Evolutionary conservation across 352 stramenopile genomes (phyloP).

Genomic region (Pythium scleroteichum): DNA sequence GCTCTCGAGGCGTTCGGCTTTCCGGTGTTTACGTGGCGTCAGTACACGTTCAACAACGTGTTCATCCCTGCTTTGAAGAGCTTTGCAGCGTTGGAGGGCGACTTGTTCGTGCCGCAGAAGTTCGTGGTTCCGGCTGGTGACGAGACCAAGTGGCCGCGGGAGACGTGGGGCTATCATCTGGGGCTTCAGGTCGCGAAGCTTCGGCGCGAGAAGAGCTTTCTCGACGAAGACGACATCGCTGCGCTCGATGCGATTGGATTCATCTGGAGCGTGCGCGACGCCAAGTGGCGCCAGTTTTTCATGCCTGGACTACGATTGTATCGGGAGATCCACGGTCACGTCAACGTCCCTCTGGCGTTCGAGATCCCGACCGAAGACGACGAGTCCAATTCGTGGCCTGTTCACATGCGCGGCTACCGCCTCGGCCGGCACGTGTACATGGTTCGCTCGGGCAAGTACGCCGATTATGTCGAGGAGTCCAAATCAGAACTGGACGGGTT

Average conservation of each 20-base stretch:
- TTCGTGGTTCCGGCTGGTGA: slow-evolving; percentile 80
- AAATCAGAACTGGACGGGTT: slow-evolving; percentile 46
- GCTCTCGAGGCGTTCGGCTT: slow-evolving; percentile 54
- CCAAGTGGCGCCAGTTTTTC: slow-evolving; percentile 74
- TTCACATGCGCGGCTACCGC: slow-evolving; percentile 48
- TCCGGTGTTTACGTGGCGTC: slow-evolving; percentile 50
- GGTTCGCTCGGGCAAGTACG: slow-evolving; percentile 63
- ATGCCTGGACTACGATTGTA: slow-evolving; percentile 59
- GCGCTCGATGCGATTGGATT: slow-evolving; percentile 91
- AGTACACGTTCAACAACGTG: slow-evolving; percentile 68
- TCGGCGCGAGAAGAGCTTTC: slow-evolving; percentile 55
- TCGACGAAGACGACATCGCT: slow-evolving; percentile 62
- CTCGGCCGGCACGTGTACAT: slow-evolving; percentile 71
- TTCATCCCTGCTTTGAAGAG: slow-evolving; percentile 71
- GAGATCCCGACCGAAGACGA: slow-evolving; percentile 38
- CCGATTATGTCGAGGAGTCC: slow-evolving; percentile 39
- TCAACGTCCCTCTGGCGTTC: slow-evolving; percentile 64
- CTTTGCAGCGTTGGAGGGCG: slow-evolving; percentile 79
- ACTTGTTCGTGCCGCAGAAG: slow-evolving; percentile 92
- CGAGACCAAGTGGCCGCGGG: slow-evolving; percentile 68
- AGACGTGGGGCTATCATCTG: slow-evolving; percentile 82
- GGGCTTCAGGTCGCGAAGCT: slow-evolving; percentile 89
- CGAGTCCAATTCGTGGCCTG: slow-evolving; percentile 49
- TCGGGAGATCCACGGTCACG: slow-evolving; percentile 57
- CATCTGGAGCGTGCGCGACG: slow-evolving; percentile 85